Base-by-base conservation (phyloP, 805 yeast genomes). In the Candida gorgasii region DNA sequence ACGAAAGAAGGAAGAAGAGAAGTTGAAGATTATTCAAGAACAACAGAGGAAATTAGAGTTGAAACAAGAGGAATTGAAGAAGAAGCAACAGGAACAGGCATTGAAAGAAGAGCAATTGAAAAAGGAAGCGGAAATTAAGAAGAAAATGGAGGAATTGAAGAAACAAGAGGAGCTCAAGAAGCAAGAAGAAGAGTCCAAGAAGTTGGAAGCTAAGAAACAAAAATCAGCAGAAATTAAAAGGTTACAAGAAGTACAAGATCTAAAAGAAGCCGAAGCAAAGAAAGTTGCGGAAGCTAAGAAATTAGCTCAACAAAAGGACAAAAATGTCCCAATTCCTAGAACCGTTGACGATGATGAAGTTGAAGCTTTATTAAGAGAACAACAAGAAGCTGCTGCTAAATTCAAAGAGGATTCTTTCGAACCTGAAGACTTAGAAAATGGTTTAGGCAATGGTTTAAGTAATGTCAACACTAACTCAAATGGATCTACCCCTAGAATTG, bases 1-100 rank as follows among this genome's bases (percentile, higher is more conserved):
- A 15, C 51, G 64, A 40, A 68, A 67, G 49, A 65, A 66, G 40
- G 75, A 69, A 43, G 82, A 76, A 50, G 79, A 78, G 48, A 73
- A 76, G 56, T 55, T 63, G 69, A 76, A 59, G 62, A 51, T 63
- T 13, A 60, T 67, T 36, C 73, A 67, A 47, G 69, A 63, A 39
- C 62, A 59, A 28, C 56, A 56, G 39, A 65, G 57, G 48, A 58
- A 56, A 44, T 47, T 55, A 12, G 67, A 58, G 45, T 62, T 58
- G 16, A 55, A 54, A 49, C 65, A 58, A 44, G 62, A 58, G 34
- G 63, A 58, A 31, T 59, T 59, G 32, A 54, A 48, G 40, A 29
- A 43, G 39, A 6, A 34, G 14, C 8, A 34, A 22, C n/a, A 51
- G 36, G 57, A 58, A 40, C 62, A 60, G 36, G 65, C 56, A 42